Evolutionary conservation across 345 rosid genomes (phyloP), one percentile per base, ranked within the genome.

Genomic region (Gossypium stocksii): DNA sequence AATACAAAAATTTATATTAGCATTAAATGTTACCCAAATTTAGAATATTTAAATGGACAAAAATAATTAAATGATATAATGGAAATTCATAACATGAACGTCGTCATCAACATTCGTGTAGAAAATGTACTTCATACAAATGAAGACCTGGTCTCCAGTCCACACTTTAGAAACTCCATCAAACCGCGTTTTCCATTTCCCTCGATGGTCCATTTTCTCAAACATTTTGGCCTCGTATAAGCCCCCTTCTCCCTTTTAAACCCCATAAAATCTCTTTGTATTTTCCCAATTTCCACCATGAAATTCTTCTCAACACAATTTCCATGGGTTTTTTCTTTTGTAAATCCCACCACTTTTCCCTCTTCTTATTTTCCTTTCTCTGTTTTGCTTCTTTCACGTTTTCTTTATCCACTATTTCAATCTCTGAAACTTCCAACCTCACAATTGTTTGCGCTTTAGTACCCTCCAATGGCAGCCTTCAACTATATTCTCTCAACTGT

Each of bases 361-460:
- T 75, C 45, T 46, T 66, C 6, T 16, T 75, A 2, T 13, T 74
- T 41, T 67, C 76, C 19, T 38, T 68, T 76, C 52, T 58, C 27
- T 74, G 64, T 79, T 52, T 68, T 12, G 6, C 70, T 69, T 74
- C 71, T 4, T 65, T 70, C 45, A 3, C 75, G 75, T 59, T 3
- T 75, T 76, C 90, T 1, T 84, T 91, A 71, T 77, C 94, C 7
- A 86, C 93, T 2, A 72, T 93, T 19, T 78, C 97, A 0, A 81
- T 93, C 16, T 89, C 94, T 10, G 79, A 79, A 59, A 80, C 77
- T 65, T 80, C 83, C 2, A 23, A 77, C 67, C 82, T 53, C 44
- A 82, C 87, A 6, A 59, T 86, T 7, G 53, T 93, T 1, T 93
- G 98, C 59, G 92, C 88, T 62, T 71, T 93, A 59, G 70, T 60